Conservation (phyloP, 208 protist genomes). For the Porcisia hertigi region DNA sequence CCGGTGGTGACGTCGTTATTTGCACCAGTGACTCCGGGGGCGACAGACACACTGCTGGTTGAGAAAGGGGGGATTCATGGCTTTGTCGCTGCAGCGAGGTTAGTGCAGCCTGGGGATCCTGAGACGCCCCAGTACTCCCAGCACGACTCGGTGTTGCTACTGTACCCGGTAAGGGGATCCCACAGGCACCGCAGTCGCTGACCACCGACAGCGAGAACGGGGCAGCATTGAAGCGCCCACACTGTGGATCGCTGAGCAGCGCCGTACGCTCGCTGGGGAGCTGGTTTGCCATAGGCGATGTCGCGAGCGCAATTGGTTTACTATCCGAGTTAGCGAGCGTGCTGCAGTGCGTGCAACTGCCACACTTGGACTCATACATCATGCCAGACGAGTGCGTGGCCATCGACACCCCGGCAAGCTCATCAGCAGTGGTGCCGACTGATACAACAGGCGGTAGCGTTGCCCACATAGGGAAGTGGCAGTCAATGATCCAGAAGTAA, state of each 20-base stretch:
- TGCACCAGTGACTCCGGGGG: neutral
- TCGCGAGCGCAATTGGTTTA: neutral
- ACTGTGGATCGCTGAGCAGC: neutral
- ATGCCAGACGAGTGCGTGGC: constrained; percentile 20
- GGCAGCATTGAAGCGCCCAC: neutral
- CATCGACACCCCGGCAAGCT: constrained; percentile 22
- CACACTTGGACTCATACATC: neutral
- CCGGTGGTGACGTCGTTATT: neutral
- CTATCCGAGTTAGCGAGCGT: neutral
- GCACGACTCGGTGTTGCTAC: neutral
- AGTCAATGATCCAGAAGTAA: neutral
- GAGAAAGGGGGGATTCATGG: neutral
- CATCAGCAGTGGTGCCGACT: constrained; percentile 13
- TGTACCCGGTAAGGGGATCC: neutral
- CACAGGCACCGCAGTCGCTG: neutral
- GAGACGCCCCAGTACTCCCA: neutral
- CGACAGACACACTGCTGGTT: neutral
- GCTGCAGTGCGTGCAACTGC: neutral
- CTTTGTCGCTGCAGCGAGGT: neutral
- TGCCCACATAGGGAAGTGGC: constrained; percentile 31
- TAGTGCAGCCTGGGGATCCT: neutral
- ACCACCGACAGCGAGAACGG: neutral
- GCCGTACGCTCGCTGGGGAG: neutral
- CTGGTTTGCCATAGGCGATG: neutral
- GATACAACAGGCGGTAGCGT: constrained; percentile 23